A percentile compares a stretch with the other conserved stretches of the same genome.
Evolutionary conservation across 768 basidiomycete genomes (phyloP).

Genomic region (Hortiboletus flavorubellus): DNA sequence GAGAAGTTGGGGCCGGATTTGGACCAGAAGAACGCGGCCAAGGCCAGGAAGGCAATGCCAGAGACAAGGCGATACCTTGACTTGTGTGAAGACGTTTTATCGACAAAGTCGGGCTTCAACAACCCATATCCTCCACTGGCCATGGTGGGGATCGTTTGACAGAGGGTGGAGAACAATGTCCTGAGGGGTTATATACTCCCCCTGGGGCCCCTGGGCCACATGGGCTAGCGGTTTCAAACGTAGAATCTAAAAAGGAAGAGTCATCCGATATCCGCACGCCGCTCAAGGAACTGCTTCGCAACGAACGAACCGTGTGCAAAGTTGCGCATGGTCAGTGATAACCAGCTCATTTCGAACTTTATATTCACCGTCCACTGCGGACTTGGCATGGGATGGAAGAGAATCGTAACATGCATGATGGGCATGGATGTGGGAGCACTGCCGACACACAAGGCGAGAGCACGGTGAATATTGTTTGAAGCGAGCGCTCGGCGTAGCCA

Average conservation of each 20-base stretch:
- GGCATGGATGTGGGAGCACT: too few species aligned
- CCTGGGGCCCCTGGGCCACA: neutral
- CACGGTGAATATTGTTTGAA: neutral
- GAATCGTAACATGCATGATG: too few species aligned
- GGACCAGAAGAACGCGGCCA: conserved; percentile 11
- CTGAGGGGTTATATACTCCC: neutral
- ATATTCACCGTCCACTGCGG: too few species aligned
- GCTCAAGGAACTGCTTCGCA: too few species aligned
- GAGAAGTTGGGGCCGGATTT: conserved; percentile 1
- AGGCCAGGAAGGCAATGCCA: conserved; percentile 10
- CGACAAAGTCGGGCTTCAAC: conserved; percentile 7
- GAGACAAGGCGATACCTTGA: conserved; percentile 13
- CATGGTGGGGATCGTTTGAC: conserved; percentile 11
- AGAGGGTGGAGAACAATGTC: neutral
- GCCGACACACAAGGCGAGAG: too few species aligned
- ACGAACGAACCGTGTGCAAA: too few species aligned
- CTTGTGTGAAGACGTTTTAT: conserved; percentile 1
- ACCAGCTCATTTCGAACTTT: too few species aligned
- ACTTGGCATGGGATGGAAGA: too few species aligned
- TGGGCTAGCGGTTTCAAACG: neutral
- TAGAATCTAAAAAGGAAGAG: neutral
- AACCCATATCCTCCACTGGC: conserved; percentile 16
- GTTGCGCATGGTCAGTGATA: too few species aligned
- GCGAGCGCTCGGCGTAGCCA: neutral
- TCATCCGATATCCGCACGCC: neutral